These are phyloP conservation scores for Zasmidium angulare DNA, from an alignment of 2,329 filamentous ascomycete species.

Conservation along the genomic window DNA sequence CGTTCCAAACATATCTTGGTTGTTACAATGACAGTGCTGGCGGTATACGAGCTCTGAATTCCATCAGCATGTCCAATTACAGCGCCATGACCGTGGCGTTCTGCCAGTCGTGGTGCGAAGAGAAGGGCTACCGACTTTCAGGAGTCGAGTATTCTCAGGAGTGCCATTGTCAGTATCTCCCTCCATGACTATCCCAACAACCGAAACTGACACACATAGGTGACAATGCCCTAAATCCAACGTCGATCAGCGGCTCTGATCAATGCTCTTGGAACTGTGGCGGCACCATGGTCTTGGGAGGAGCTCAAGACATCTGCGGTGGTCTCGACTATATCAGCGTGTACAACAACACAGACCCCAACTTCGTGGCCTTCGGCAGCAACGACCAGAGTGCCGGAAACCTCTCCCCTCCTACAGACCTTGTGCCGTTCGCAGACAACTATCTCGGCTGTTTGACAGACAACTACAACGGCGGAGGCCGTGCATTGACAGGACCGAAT, in stretches of 20 bases:
- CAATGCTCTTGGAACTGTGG: conserved; percentile 30
- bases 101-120: conserved; percentile 35
- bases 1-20: conserved; percentile 33
- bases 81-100: conserved; percentile 34
- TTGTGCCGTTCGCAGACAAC: conserved; percentile 26
- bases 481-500: conserved; percentile 24
- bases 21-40: conserved; percentile 37
- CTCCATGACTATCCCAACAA: too few relatives aligned
- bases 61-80: conserved; percentile 23
- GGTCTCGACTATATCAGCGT: conserved; percentile 32
- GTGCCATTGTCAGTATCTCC: too few relatives aligned
- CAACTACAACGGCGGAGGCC: conserved; percentile 8
- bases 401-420: conserved; percentile 15
- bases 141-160: conserved; percentile 36
- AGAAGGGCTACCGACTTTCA: conserved; percentile 29
- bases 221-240: conserved; percentile 34
- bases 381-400: conserved; percentile 23
- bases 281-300: conserved; percentile 29
- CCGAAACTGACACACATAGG: too few relatives aligned
- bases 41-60: conserved; percentile 28
- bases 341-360: conserved; percentile 35
- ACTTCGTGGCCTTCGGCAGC: conserved; percentile 24
- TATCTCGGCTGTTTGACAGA: conserved; percentile 35
- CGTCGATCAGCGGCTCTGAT: conserved; percentile 19
- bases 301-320: conserved; percentile 32